Conservation (phyloP, 352 stramenopile genomes). For the Pythium phragmiticola region DNA sequence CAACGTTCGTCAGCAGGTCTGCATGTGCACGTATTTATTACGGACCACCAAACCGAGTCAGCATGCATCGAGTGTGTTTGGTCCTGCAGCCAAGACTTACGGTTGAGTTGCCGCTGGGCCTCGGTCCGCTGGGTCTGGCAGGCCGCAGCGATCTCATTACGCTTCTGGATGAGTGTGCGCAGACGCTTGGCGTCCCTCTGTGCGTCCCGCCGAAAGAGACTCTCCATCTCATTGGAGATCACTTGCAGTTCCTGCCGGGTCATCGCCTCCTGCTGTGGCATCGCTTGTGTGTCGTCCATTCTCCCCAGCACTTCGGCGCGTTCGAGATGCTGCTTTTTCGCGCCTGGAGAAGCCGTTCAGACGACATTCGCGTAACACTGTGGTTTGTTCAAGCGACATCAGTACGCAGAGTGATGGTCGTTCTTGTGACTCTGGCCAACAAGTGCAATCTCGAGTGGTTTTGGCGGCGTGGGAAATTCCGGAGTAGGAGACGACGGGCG, state of each 20-base stretch:
- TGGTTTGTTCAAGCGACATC: conserved; percentile 1
- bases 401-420: conserved; percentile 21
- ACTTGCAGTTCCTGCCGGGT: conserved; percentile 67
- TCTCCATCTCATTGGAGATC: conserved; percentile 67
- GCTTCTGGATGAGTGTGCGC: conserved; percentile 53
- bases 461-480: not conserved
- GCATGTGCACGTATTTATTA: not conserved
- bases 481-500: not conserved
- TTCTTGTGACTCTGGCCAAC: not conserved
- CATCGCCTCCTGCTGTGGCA: conserved; percentile 25
- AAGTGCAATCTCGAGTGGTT: conserved; percentile 14
- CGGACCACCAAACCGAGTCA: not conserved
- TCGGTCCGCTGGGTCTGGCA: conserved; percentile 43
- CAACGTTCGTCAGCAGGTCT: conserved; percentile 63
- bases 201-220: conserved; percentile 59
- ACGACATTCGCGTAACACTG: conserved; percentile 33
- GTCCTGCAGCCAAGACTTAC: conserved; percentile 27
- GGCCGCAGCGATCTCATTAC: conserved; percentile 53
- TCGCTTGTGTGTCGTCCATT: conserved; percentile 12
- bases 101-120: conserved; percentile 54
- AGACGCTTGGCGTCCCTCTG: conserved; percentile 55
- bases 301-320: conserved; percentile 19
- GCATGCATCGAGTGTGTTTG: not conserved
- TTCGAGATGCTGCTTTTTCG: conserved; percentile 19
- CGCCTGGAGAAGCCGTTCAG: conserved; percentile 2